Conservation (phyloP, 441 rosid species). For the Eutrema salsugineum region DNA sequence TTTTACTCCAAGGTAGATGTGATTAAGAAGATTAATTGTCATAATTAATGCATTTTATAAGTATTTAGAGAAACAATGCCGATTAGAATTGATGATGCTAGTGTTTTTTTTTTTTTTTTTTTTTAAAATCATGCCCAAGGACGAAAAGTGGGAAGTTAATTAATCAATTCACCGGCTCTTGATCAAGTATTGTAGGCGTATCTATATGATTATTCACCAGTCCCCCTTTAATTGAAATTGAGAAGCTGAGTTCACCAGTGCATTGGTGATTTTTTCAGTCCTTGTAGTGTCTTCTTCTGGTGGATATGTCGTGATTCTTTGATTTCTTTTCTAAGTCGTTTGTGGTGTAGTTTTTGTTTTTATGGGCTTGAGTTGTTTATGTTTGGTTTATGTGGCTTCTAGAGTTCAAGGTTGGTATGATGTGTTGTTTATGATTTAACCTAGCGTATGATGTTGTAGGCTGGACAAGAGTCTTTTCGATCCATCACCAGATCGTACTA, state of each 20-base stretch:
- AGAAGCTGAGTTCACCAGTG: background rate
- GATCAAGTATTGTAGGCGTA: background rate
- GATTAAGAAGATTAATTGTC: background rate
- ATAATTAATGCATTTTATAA: background rate
- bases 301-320: background rate
- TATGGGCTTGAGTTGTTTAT: background rate
- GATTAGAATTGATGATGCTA: background rate
- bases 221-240: background rate
- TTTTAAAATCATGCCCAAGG: background rate
- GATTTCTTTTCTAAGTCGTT: background rate
- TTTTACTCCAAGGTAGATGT: background rate
- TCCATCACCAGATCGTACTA: constrained; percentile 76
- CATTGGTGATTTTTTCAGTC: background rate
- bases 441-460: constrained; percentile 33
- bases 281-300: background rate
- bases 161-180: background rate
- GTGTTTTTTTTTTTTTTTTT: background rate
- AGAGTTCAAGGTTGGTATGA: background rate
- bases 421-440: background rate
- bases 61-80: background rate
- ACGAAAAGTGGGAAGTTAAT: background rate
- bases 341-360: background rate
- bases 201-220: background rate
- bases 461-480: constrained; percentile 82
- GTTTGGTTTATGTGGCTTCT: background rate